Base-by-base conservation (phyloP, 768 basidiomycete genomes). In the Amanita thiersii region DNA sequence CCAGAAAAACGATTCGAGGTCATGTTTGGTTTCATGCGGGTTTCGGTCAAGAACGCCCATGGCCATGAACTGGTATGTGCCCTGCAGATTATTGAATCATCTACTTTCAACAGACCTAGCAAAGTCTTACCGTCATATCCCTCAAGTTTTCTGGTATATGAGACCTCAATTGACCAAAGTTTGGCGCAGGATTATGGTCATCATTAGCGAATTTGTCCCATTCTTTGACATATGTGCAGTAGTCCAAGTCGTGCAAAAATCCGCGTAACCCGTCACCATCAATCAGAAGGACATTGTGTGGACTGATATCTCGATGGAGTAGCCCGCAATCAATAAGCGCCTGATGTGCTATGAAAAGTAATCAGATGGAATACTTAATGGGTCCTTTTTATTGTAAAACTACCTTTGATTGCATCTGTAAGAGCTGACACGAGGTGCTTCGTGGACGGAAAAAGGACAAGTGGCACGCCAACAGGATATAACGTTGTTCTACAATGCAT, bases 231-330 rank as follows among this genome's bases (percentile, higher is more conserved):
- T 37, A 20, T 19, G 17, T 37, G 36, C 36, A 21, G 17, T 40
- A 34, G 34, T 42, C 40, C 18, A 34, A n/a, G 23, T 42, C 40
- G 21, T 42, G 40, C 28, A 42, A 10, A 17, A 42, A 34, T 6
- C 40, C 40, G 19, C 21, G 7, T 10, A 8, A 6, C 14, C 26
- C 30, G 14, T 24, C 12, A 12, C 34, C 19, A 3, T 15, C 9
- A 11, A 19, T 3, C 4, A 42, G 5, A 11, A 42, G 25, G 17
- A 42, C 24, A 24, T 42, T 42, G 32, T 23, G 23, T 10, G 40
- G 18, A 35, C 40, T 34, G 12, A 42, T 34, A 23, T 34, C 40
- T 17, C 40, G 18, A 31, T 41, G 40, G 12, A 31, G 29, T 11
- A 41, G 12, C 6, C 40, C 40, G 28, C 40, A 41, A 18, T 31